phyloP scores from a whole-genome alignment of 495 filamentous ascomycete species.

The Talaromyces liani region DNA sequence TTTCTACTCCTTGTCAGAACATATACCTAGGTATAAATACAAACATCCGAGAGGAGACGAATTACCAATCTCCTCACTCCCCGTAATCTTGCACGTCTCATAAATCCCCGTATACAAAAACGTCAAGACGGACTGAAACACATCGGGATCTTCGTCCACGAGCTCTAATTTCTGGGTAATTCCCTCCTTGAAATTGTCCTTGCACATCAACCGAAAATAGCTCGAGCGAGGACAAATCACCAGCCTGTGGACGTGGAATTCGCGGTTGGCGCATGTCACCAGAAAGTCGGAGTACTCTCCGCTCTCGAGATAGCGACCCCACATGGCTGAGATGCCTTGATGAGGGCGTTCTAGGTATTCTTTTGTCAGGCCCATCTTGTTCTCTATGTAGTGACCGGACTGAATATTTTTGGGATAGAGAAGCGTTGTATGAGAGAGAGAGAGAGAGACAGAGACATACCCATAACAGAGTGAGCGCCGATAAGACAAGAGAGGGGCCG shows the following conservation, averaged over 20 bases:
- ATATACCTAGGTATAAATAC: not conserved
- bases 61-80: not conserved
- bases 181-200: slow-evolving; percentile 11
- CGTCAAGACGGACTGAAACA: slow-evolving; percentile 10
- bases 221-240: slow-evolving; percentile 10
- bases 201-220: slow-evolving; percentile 9
- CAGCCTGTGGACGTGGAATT: slow-evolving; percentile 9
- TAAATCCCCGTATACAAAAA: slow-evolving; percentile 10
- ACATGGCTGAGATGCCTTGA: slow-evolving; percentile 7
- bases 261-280: slow-evolving; percentile 3
- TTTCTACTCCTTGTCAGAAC: not conserved
- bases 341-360: slow-evolving; percentile 8
- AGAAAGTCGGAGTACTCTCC: slow-evolving; percentile 11
- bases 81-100: slow-evolving; percentile 7
- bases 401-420: not conserved
- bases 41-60: not conserved
- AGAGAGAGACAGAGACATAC: not conserved
- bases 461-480: not conserved
- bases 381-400: not conserved
- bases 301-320: slow-evolving; percentile 9
- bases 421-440: too few species aligned
- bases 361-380: slow-evolving; percentile 1
- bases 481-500: not conserved
- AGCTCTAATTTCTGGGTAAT: slow-evolving; percentile 7
- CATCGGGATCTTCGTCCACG: slow-evolving; percentile 9